Evolutionary conservation across 1,139 yeast species (phyloP).

Genomic region (Candida tunisiensis): DNA sequence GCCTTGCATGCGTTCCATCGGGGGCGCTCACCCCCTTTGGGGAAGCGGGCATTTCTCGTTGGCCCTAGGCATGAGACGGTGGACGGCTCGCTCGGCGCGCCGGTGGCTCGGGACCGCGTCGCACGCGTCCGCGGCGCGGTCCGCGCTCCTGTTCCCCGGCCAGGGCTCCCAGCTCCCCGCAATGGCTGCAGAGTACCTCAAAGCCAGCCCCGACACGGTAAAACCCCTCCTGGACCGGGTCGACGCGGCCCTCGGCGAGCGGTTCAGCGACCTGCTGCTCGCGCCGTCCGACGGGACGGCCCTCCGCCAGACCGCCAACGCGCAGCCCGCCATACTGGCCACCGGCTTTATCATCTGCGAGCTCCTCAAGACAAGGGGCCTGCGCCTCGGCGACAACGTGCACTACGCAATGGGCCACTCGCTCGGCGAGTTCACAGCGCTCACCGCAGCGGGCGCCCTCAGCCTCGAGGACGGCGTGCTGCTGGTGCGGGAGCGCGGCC

Average conservation of each 20-base stretch:
- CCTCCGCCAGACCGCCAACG: slow-evolving; percentile 28
- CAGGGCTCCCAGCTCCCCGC: too few species aligned
- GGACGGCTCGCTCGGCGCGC: too few species aligned
- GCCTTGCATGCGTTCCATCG: too few species aligned
- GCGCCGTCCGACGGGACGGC: slow-evolving; percentile 7
- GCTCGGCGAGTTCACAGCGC: slow-evolving; percentile 44
- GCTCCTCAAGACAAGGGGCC: too few species aligned
- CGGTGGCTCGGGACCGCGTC: too few species aligned
- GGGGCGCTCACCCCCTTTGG: too few species aligned
- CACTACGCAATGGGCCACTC: slow-evolving; percentile 37
- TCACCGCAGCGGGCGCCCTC: slow-evolving; percentile 27
- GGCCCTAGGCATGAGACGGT: too few species aligned
- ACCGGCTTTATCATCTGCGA: slow-evolving; percentile 1
- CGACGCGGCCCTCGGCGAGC: slow-evolving; percentile 15
- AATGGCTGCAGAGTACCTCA: too few species aligned
- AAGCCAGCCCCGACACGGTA: too few species aligned
- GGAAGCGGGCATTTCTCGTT: too few species aligned
- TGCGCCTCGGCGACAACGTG: slow-evolving; percentile 9
- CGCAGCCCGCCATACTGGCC: slow-evolving; percentile 45
- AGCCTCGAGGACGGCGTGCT: slow-evolving; percentile 26
- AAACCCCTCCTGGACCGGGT: slow-evolving; percentile 16
- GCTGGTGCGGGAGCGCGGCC: slow-evolving; percentile 35
- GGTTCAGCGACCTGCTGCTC: slow-evolving; percentile 11
- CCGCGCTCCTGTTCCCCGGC: too few species aligned
- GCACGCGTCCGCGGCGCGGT: too few species aligned